A percentile compares a stretch with the other conserved stretches of the same genome.
phyloP scores from a whole-genome alignment of 2,329 filamentous ascomycete species.

The Grosmannia huntii region DNA sequence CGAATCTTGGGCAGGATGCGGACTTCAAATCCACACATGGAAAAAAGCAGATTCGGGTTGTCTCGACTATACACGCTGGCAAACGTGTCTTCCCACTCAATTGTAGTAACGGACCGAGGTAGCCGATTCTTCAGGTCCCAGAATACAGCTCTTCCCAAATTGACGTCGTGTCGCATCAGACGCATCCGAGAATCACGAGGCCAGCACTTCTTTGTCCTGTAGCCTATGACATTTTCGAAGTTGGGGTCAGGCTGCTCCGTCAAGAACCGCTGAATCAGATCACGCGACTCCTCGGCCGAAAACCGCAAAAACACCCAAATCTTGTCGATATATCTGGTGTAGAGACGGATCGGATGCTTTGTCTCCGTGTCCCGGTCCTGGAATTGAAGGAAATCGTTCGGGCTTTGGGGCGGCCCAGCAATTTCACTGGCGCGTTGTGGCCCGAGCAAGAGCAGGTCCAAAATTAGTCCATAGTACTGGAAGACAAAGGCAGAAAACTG shows the following conservation, averaged over 20 bases:
- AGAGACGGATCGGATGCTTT: constrained; percentile 90
- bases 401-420: constrained; percentile 81
- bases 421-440: constrained; percentile 96
- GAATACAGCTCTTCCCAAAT: constrained; percentile 91
- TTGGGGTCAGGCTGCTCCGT: constrained; percentile 98
- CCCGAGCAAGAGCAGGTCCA: constrained; percentile 83
- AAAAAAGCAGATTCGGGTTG: constrained; percentile 93
- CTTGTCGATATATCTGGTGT: constrained; percentile 94
- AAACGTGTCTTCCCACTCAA: constrained; percentile 99
- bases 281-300: constrained; percentile 82
- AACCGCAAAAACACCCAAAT: constrained; percentile 98
- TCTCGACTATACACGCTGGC: constrained; percentile 96
- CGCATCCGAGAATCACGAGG: constrained; percentile 95
- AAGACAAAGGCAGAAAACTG: constrained; percentile 99
- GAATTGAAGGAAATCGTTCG: constrained; percentile 97
- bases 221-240: constrained; percentile 98
- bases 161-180: constrained; percentile 96
- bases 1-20: constrained; percentile 90
- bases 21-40: constrained; percentile 97
- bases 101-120: constrained; percentile 87
- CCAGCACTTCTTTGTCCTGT: constrained; percentile 99
- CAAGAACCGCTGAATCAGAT: constrained; percentile 92
- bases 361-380: constrained; percentile 84
- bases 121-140: constrained; percentile 98
- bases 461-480: constrained; percentile 93